Conservation (phyloP, 345 rosid genomes). For the Aquilaria yunnanensis region DNA sequence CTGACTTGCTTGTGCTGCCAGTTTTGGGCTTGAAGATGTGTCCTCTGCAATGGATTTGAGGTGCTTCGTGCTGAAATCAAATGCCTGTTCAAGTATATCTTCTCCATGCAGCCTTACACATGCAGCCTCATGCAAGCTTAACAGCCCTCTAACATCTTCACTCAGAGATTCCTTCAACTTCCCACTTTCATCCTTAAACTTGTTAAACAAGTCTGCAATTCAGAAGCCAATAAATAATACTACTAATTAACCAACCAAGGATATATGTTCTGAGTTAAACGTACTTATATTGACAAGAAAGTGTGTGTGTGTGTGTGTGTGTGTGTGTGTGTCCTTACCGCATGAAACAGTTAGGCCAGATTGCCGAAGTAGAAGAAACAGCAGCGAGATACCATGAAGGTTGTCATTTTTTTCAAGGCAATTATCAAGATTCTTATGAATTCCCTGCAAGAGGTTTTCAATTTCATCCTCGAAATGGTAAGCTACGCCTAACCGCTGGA, state of each 20-base stretch:
- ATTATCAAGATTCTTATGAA: neutral
- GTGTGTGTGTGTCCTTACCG: no score
- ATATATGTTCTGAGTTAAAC: no score
- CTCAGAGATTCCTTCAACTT: conserved; percentile 14
- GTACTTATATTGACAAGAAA: no score
- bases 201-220: conserved; percentile 14
- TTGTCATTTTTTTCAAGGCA: neutral
- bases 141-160: conserved; percentile 13
- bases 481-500: conserved; percentile 23
- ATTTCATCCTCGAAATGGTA: conserved; percentile 24
- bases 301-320: no score
- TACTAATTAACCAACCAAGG: no score
- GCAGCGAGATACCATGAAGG: conserved; percentile 13
- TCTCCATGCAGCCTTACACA: conserved; percentile 15
- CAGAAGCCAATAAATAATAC: no score
- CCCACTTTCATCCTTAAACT: conserved; percentile 19
- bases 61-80: conserved; percentile 6
- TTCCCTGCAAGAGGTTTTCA: conserved; percentile 1
- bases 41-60: neutral
- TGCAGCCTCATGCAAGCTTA: conserved; percentile 27
- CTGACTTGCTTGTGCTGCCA: conserved; percentile 11
- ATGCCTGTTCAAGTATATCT: conserved; percentile 14
- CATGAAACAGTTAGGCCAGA: conserved; percentile 13
- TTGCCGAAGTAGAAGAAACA: conserved; percentile 25
- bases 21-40: neutral